Conservation (phyloP, 2,329 filamentous ascomycete genomes). For the Colletotrichum spinosum region DNA sequence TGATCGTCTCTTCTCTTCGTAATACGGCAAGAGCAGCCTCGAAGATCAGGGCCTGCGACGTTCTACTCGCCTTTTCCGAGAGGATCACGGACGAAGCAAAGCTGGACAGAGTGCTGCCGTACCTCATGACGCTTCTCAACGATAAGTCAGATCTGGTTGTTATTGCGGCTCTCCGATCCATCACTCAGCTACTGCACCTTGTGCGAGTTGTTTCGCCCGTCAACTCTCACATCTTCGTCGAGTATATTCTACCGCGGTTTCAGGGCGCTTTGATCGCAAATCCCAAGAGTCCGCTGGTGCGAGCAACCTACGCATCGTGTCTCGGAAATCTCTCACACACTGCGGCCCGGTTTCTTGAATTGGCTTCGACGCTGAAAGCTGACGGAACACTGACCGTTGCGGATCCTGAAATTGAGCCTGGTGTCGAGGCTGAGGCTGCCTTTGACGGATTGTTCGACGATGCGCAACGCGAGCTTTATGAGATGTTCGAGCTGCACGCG, state of each 20-base stretch:
- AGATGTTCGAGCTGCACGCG: conserved; percentile 87
- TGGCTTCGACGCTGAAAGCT: conserved; percentile 87
- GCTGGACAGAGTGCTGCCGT: conserved; percentile 91
- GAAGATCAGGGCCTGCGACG: conserved; percentile 87
- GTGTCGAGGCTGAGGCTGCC: conserved; percentile 72
- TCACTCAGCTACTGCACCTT: conserved; percentile 89
- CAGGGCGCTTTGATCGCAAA: conserved; percentile 63
- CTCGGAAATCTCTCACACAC: conserved; percentile 89
- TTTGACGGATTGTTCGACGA: conserved; percentile 90
- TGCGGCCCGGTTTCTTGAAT: conserved; percentile 86
- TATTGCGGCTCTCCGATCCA: conserved; percentile 84
- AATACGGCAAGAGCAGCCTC: conserved; percentile 92
- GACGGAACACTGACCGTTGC: conserved; percentile 83
- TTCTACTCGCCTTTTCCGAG: conserved; percentile 92
- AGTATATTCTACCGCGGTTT: conserved; percentile 75
- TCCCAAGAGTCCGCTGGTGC: conserved; percentile 72
- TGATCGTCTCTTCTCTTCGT: conserved; percentile 88
- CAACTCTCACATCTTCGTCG: conserved; percentile 76
- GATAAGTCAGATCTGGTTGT: conserved; percentile 88
- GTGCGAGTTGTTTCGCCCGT: conserved; percentile 88
- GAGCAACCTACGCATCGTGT: conserved; percentile 93
- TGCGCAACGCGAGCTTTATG: conserved; percentile 83
- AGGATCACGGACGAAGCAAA: conserved; percentile 94
- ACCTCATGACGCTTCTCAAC: conserved; percentile 83
- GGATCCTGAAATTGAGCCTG: conserved; percentile 84